phyloP scores from a whole-genome alignment of 371 early-diverging fungal genomes.

The Rhizopus stolonifer region DNA sequence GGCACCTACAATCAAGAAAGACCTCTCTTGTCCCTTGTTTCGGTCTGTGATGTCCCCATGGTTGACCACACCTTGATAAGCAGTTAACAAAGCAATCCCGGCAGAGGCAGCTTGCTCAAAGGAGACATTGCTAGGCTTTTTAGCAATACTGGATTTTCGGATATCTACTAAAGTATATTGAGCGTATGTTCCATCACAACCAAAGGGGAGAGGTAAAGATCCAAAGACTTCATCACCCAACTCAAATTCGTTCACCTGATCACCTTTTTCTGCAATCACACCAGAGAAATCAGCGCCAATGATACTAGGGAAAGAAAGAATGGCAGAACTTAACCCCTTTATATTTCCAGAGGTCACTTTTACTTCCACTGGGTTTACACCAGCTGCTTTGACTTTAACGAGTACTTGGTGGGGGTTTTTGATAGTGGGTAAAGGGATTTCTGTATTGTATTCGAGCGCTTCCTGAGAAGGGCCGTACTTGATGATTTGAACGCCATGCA shows the following conservation, averaged over 20 bases:
- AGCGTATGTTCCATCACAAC: slow-evolving; percentile 45
- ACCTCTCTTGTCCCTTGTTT: not conserved
- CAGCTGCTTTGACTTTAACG: slow-evolving; percentile 56
- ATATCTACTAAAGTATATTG: slow-evolving; percentile 36
- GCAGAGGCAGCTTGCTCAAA: slow-evolving; percentile 52
- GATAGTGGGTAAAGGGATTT: slow-evolving; percentile 25
- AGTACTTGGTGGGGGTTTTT: slow-evolving; percentile 40
- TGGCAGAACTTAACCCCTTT: not conserved
- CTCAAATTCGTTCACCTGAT: slow-evolving; percentile 33
- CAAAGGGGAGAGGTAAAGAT: slow-evolving; percentile 14
- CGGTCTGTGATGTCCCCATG: slow-evolving; percentile 7
- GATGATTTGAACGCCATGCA: slow-evolving; percentile 41
- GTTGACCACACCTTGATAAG: slow-evolving; percentile 34
- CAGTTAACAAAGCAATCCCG: slow-evolving; percentile 39
- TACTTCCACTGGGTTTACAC: slow-evolving; percentile 66
- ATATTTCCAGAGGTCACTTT: slow-evolving; percentile 42
- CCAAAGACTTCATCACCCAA: slow-evolving; percentile 60
- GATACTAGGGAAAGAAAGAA: slow-evolving; percentile 22
- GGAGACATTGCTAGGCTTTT: slow-evolving; percentile 46
- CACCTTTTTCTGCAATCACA: slow-evolving; percentile 36
- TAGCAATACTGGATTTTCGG: slow-evolving; percentile 31
- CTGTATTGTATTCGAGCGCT: slow-evolving; percentile 30
- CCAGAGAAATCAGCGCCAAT: slow-evolving; percentile 55
- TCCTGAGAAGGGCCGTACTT: slow-evolving; percentile 27
- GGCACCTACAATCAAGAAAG: slow-evolving; percentile 54